Evolutionary conservation across 305 asterid genomes (phyloP).

Genomic region (Plantago rigida): DNA sequence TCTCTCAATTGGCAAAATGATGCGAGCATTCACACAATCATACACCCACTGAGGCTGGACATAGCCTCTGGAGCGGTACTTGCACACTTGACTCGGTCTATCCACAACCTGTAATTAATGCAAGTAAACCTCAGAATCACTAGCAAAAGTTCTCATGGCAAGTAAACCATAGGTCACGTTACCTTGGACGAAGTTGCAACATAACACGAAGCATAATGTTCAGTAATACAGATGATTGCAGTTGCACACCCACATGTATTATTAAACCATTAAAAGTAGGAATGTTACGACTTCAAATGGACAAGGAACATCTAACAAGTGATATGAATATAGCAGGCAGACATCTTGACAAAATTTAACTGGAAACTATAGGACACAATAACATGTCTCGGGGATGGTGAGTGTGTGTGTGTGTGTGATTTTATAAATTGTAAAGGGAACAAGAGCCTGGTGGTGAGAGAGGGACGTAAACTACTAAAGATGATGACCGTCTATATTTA

Average conservation of each 20-base stretch:
- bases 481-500: too few species aligned
- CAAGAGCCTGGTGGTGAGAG: too few species aligned
- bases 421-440: too few species aligned
- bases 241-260: background rate
- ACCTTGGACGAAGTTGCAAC: background rate
- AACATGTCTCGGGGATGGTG: too few species aligned
- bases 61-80: conserved; percentile 74
- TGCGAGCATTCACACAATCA: conserved; percentile 80
- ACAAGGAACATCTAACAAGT: too few species aligned
- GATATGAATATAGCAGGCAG: too few species aligned
- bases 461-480: too few species aligned
- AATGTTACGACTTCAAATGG: background rate
- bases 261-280: background rate
- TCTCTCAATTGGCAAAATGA: conserved; percentile 66
- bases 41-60: conserved; percentile 93
- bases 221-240: too few species aligned
- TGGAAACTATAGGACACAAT: too few species aligned
- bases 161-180: background rate
- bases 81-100: conserved; percentile 71
- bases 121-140: conserved; percentile 19
- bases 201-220: background rate
- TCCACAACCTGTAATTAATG: conserved; percentile 69
- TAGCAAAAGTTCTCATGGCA: background rate
- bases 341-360: too few species aligned
- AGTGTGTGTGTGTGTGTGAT: too few species aligned